Percentiles rank a stretch among this genome's conserved stretches.
Conservation (phyloP, 768 basidiomycete species). For the Atractiella rhizophila region DNA sequence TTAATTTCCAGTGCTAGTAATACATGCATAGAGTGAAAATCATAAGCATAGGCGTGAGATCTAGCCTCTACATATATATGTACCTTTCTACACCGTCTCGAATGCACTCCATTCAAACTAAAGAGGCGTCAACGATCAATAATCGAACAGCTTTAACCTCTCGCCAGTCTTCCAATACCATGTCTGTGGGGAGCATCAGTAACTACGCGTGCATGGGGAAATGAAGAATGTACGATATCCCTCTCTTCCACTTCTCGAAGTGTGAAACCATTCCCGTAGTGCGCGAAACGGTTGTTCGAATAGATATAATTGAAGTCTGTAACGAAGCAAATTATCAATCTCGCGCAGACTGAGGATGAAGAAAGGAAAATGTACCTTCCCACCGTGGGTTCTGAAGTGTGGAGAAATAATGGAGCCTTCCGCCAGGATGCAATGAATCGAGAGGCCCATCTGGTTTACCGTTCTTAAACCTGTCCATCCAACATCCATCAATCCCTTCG, state of each 20-base stretch:
- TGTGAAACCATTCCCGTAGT: constrained; percentile 7
- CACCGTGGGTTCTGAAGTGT: constrained; percentile 1
- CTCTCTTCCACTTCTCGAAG: constrained; percentile 3
- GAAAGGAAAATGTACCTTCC: no score
- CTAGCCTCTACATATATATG: neutral
- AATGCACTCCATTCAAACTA: neutral
- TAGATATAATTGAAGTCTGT: constrained; percentile 2
- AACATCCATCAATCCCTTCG: no score
- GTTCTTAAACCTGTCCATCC: no score
- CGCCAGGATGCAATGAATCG: constrained; percentile 2
- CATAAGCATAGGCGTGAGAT: no score
- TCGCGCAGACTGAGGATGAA: no score
- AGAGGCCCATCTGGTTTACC: constrained; percentile 2
- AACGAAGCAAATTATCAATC: no score
- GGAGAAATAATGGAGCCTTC: constrained; percentile 2
- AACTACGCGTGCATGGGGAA: no score
- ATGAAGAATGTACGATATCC: no score
- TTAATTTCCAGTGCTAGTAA: no score
- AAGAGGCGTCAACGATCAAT: constrained; percentile 8
- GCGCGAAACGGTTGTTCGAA: constrained; percentile 2
- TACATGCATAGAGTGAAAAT: no score
- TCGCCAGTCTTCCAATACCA: neutral
- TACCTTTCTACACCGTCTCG: neutral
- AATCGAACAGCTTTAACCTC: neutral
- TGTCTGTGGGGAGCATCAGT: no score